phyloP scores from a whole-genome alignment of 2,329 filamentous ascomycete species.

The Xylariomycetidae sp. region DNA sequence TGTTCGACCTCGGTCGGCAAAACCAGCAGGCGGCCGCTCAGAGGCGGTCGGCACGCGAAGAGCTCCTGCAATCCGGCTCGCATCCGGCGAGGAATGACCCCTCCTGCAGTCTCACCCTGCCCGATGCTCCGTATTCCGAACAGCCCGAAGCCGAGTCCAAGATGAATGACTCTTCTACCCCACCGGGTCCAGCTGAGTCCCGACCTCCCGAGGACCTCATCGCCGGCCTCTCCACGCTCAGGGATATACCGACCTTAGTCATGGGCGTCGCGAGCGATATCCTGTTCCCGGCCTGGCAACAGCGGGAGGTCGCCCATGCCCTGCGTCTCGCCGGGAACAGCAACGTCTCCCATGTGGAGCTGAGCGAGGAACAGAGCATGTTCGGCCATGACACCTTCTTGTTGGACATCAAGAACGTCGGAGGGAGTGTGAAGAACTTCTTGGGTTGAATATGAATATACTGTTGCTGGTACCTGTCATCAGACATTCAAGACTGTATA shows the following conservation, averaged over 20 bases:
- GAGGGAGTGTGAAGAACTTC: slow-evolving; percentile 76
- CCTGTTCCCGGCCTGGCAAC: slow-evolving; percentile 96
- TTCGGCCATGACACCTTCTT: slow-evolving; percentile 98
- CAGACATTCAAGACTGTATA: no score
- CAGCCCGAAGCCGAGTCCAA: slow-evolving; percentile 52
- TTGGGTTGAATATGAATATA: no score
- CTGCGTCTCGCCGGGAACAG: slow-evolving; percentile 73
- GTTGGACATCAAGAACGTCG: slow-evolving; percentile 86
- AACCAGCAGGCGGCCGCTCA: slow-evolving; percentile 60
- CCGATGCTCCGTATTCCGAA: slow-evolving; percentile 81
- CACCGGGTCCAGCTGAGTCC: slow-evolving; percentile 28
- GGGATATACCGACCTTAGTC: slow-evolving; percentile 76
- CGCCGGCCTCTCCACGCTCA: slow-evolving; percentile 64
- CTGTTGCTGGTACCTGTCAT: no score
- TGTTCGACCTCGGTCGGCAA: slow-evolving; percentile 81
- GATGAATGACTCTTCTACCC: slow-evolving; percentile 24
- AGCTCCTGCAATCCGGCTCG: slow-evolving; percentile 48
- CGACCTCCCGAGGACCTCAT: slow-evolving; percentile 76
- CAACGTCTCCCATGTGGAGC: slow-evolving; percentile 79
- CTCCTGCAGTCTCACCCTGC: slow-evolving; percentile 75
- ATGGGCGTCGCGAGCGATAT: slow-evolving; percentile 96
- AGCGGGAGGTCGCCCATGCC: slow-evolving; percentile 86
- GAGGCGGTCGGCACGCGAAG: slow-evolving; percentile 58
- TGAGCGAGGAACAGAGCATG: slow-evolving; percentile 88
- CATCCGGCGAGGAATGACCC: slow-evolving; percentile 34